A percentile compares a stretch with the other conserved stretches of the same genome.
Evolutionary conservation across 768 basidiomycete genomes (phyloP).

Genomic region (Leucogyrophana mollusca): DNA sequence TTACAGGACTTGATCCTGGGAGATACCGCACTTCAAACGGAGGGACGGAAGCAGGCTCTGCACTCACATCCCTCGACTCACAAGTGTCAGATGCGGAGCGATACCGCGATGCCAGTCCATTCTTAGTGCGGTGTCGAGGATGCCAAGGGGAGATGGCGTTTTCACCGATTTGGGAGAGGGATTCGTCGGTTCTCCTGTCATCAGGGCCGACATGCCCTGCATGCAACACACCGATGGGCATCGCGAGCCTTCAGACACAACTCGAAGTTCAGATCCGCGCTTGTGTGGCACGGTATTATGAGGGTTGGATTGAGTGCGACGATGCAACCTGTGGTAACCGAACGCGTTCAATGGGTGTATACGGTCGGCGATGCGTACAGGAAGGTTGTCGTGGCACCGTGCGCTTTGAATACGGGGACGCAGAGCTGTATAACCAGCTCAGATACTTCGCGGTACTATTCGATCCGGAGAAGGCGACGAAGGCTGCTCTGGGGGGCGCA

Average conservation of each 20-base stretch:
- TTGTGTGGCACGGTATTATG: slow-evolving; percentile 79
- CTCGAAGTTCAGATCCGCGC: slow-evolving; percentile 84
- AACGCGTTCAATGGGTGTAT: slow-evolving; percentile 94
- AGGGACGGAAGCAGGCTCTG: slow-evolving; percentile 49
- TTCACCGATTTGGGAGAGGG: slow-evolving; percentile 55
- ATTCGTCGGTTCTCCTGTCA: slow-evolving; percentile 65
- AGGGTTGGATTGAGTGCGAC: slow-evolving; percentile 86
- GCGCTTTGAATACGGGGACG: slow-evolving; percentile 71
- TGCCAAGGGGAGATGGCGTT: slow-evolving; percentile 66
- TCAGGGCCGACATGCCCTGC: slow-evolving; percentile 70
- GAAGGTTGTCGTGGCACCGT: slow-evolving; percentile 10
- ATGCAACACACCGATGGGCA: slow-evolving; percentile 54
- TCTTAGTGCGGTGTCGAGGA: slow-evolving; percentile 72
- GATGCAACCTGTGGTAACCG: slow-evolving; percentile 80
- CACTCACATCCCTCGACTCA: slow-evolving; percentile 82
- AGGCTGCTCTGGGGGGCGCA: slow-evolving; percentile 46
- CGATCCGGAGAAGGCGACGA: slow-evolving; percentile 61
- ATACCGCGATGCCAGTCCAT: slow-evolving; percentile 72
- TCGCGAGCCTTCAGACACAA: slow-evolving; percentile 74
- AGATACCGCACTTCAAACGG: slow-evolving; percentile 45
- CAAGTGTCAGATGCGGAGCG: slow-evolving; percentile 86
- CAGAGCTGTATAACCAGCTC: slow-evolving; percentile 85
- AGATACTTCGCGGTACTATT: slow-evolving; percentile 82
- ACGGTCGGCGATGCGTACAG: slow-evolving; percentile 74
- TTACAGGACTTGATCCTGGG: slow-evolving; percentile 57